Conservation (phyloP, 306 rosid genomes). For the Sechiopsis laciniata region DNA sequence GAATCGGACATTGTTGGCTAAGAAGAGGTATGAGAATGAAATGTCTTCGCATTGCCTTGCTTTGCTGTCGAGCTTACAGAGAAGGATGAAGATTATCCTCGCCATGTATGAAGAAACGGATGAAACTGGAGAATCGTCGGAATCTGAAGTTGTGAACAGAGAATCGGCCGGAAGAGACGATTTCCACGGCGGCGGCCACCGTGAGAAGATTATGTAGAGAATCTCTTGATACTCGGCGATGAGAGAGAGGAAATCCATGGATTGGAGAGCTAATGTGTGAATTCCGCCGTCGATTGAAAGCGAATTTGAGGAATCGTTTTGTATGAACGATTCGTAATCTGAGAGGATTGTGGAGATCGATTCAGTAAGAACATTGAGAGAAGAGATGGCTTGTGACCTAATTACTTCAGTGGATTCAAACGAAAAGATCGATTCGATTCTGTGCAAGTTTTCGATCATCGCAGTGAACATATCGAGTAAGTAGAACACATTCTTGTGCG, state of each 20-base stretch:
- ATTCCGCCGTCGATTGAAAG: constrained; percentile 31
- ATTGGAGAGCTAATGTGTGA: constrained; percentile 35
- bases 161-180: constrained; percentile 30
- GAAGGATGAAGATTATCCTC: constrained; percentile 53
- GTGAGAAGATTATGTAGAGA: constrained; percentile 39
- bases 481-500: constrained; percentile 45
- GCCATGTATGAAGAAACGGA: constrained; percentile 31
- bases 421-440: constrained; percentile 57
- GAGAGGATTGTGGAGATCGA: constrained; percentile 32
- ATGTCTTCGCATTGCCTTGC: constrained; percentile 50
- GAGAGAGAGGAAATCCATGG: constrained; percentile 40
- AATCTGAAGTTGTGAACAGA: constrained; percentile 28
- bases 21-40: constrained; percentile 48
- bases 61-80: constrained; percentile 59
- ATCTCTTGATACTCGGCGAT: constrained; percentile 47
- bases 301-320: constrained; percentile 39
- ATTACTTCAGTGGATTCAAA: constrained; percentile 37
- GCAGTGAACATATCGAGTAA: constrained; percentile 52
- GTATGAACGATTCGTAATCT: constrained; percentile 42
- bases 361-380: constrained; percentile 34
- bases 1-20: constrained; percentile 53
- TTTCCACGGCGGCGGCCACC: constrained; percentile 29
- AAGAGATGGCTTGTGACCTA: constrained; percentile 36
- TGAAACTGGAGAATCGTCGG: constrained; percentile 24
- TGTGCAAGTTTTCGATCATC: constrained; percentile 34